Evolutionary conservation across 495 filamentous ascomycete species (phyloP).

Genomic region (Trichoderma orchidacearum): DNA sequence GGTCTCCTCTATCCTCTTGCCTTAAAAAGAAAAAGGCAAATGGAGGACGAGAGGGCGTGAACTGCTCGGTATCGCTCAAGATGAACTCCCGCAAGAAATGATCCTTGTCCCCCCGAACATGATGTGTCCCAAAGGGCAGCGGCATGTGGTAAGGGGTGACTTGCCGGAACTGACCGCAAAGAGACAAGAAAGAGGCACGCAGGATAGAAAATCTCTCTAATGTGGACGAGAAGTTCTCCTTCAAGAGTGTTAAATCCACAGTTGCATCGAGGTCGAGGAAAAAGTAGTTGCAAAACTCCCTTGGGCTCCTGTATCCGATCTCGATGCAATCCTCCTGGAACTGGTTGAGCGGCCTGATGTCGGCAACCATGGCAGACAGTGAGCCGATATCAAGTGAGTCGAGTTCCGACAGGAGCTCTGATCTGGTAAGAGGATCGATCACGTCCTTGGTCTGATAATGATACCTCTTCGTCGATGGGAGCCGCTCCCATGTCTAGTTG

Average conservation of each 20-base stretch:
- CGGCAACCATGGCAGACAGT: not conserved
- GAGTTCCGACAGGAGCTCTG: not conserved
- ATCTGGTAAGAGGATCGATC: not conserved
- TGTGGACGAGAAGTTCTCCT: constrained; percentile 18
- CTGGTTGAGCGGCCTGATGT: not conserved
- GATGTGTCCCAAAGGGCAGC: constrained; percentile 33
- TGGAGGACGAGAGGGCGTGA: constrained; percentile 32
- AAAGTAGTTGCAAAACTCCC: constrained; percentile 34
- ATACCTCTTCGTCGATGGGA: too few species aligned
- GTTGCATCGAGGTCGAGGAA: constrained; percentile 36
- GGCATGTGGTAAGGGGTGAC: constrained; percentile 43
- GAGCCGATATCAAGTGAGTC: not conserved
- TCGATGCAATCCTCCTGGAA: not conserved
- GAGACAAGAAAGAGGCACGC: constrained; percentile 47
- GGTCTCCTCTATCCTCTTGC: constrained; percentile 25
- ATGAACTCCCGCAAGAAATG: constrained; percentile 28
- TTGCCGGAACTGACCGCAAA: constrained; percentile 39
- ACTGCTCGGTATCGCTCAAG: constrained; percentile 19
- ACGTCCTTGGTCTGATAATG: too few species aligned
- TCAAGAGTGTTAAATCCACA: constrained; percentile 32
- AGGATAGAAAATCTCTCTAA: constrained; percentile 45
- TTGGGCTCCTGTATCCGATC: not conserved
- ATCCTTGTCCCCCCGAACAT: constrained; percentile 24
- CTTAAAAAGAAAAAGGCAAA: constrained; percentile 12
- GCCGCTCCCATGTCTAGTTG: too few species aligned